These are phyloP conservation scores for Mariannaea elegans DNA, from an alignment of 2,329 filamentous ascomycete species.

Conservation along the genomic window DNA sequence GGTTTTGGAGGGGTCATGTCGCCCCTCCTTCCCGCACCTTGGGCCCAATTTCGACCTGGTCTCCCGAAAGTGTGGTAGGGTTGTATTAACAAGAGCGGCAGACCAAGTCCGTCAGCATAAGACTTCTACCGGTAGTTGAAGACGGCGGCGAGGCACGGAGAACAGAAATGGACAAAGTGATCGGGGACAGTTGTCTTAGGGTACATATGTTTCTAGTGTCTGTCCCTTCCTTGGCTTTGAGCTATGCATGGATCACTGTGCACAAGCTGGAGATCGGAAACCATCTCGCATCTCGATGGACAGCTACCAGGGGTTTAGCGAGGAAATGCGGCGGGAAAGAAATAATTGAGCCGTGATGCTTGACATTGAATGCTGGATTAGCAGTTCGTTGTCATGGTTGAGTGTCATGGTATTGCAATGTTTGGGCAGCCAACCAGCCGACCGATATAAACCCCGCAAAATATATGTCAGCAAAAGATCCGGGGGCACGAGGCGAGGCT, in stretches of 20 bases:
- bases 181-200: slow-evolving; percentile 8
- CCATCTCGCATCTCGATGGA: slow-evolving; percentile 20
- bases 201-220: background rate
- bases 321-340: slow-evolving; percentile 10
- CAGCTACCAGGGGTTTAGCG: slow-evolving; percentile 22
- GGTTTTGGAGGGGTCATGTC: slow-evolving; percentile 4
- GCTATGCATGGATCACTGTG: slow-evolving; percentile 2
- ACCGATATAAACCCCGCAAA: slow-evolving; percentile 18
- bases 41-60: slow-evolving; percentile 7
- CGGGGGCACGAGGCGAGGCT: slow-evolving; percentile 14
- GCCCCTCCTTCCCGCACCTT: slow-evolving; percentile 6
- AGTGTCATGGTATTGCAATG: background rate
- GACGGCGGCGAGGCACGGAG: background rate
- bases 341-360: slow-evolving; percentile 1
- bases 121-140: background rate
- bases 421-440: slow-evolving; percentile 4
- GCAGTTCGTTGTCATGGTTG: slow-evolving; percentile 3
- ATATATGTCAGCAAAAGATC: slow-evolving; percentile 6
- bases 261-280: slow-evolving; percentile 19
- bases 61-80: slow-evolving; percentile 9
- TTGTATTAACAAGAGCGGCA: slow-evolving; percentile 10
- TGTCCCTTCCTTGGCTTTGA: background rate
- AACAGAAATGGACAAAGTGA: background rate
- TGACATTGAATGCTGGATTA: slow-evolving; percentile 10
- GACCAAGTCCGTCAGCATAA: slow-evolving; percentile 13